Conservation (phyloP, 352 stramenopile species). For the Phytophthora crassamura region DNA sequence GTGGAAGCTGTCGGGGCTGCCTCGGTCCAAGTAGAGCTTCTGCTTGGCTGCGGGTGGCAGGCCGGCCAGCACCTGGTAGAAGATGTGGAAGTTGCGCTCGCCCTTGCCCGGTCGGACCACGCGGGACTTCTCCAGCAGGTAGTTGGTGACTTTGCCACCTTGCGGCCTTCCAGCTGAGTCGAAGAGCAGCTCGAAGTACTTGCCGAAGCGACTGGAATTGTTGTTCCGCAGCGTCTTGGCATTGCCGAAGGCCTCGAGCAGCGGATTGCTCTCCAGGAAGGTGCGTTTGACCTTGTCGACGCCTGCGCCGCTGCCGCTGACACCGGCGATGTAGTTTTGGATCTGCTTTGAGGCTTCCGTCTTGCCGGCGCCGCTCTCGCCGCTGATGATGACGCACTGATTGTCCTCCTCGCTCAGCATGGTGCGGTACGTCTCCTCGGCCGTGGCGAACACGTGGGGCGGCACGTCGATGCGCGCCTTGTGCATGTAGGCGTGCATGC, state of each 20-base stretch:
- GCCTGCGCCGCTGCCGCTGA: conserved; percentile 76
- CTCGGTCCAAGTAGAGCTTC: conserved; percentile 75
- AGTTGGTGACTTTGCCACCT: conserved; percentile 92
- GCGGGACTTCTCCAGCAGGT: conserved; percentile 93
- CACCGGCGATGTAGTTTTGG: conserved; percentile 90
- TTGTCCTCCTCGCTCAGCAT: conserved; percentile 92
- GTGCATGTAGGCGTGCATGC: conserved; percentile 84
- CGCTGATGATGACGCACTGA: conserved; percentile 92
- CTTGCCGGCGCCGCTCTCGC: conserved; percentile 86
- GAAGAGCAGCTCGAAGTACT: conserved; percentile 96
- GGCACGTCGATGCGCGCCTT: conserved; percentile 89
- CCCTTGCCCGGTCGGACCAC: conserved; percentile 86
- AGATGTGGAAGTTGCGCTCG: conserved; percentile 96
- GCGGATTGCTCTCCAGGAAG: conserved; percentile 95
- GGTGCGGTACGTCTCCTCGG: conserved; percentile 87
- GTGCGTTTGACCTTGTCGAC: conserved; percentile 91
- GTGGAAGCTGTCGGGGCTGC: conserved; percentile 77
- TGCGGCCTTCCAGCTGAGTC: conserved; percentile 83
- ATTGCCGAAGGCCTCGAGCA: conserved; percentile 97
- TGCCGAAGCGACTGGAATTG: conserved; percentile 96
- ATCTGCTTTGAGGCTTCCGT: conserved; percentile 92
- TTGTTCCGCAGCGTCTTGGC: conserved; percentile 95
- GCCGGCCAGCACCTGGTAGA: conserved; percentile 92
- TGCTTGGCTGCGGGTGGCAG: conserved; percentile 61
- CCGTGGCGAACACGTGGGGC: conserved; percentile 87